A percentile compares a stretch with the other conserved stretches of the same genome.
Evolutionary conservation across 176 grass and related monocot species (phyloP).

Genomic region (Carex cristatella): DNA sequence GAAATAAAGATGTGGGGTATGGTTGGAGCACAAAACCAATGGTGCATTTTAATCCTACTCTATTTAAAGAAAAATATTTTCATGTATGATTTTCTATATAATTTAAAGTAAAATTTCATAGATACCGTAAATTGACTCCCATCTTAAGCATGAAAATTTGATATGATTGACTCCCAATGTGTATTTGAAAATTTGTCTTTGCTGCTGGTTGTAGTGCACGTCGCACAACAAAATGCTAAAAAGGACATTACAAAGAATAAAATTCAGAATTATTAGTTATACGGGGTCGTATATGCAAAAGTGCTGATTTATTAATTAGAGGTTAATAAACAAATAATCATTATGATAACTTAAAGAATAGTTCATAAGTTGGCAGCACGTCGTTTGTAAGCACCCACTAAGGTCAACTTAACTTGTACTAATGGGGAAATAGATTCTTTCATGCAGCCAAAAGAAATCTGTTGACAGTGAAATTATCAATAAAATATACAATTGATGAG

Average conservation of each 20-base stretch:
- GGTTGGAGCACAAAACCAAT: too few relatives aligned
- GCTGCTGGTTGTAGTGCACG: too few relatives aligned
- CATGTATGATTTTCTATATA: too few relatives aligned
- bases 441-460: background rate
- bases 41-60: too few relatives aligned
- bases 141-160: too few relatives aligned
- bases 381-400: conserved; percentile 12
- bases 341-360: conserved; percentile 6
- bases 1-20: too few relatives aligned
- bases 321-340: background rate
- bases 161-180: too few relatives aligned
- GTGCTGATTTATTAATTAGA: background rate
- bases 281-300: background rate
- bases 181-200: too few relatives aligned
- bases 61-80: too few relatives aligned
- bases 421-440: conserved; percentile 6
- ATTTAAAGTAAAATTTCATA: too few relatives aligned
- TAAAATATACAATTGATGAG: background rate
- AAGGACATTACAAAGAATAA: background rate
- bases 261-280: background rate
- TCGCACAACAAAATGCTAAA: background rate
- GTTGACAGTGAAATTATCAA: conserved; percentile 13
- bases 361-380: conserved; percentile 10
- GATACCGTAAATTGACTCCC: too few relatives aligned
- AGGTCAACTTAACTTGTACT: conserved; percentile 14